Evolutionary conservation across 768 basidiomycete species (phyloP).

Genomic region (Phanerochaete sordida): DNA sequence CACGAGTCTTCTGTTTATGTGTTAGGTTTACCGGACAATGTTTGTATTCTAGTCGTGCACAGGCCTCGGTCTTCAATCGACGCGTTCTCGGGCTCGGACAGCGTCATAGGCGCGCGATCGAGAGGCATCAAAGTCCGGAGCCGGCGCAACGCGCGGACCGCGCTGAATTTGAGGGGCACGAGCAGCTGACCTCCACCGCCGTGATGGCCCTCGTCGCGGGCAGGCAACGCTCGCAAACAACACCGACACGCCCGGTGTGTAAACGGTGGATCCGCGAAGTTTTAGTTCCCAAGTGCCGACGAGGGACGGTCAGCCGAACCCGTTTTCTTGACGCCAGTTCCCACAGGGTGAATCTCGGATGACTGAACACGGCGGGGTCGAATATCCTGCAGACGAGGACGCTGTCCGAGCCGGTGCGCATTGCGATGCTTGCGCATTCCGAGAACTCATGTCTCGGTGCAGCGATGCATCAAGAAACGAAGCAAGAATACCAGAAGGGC

Average conservation of each 20-base stretch:
- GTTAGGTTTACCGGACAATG: slow-evolving; percentile 12
- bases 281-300: not conserved
- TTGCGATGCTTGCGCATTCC: not conserved
- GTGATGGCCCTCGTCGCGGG: not conserved
- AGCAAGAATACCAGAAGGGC: not conserved
- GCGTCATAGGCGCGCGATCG: not conserved
- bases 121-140: not conserved
- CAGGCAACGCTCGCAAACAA: not conserved
- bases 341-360: not conserved
- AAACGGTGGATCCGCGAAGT: not conserved
- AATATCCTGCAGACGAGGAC: not conserved
- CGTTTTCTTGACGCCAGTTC: not conserved
- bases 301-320: not conserved
- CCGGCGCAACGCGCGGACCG: not conserved
- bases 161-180: not conserved
- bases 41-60: not conserved
- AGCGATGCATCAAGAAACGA: not conserved
- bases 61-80: not conserved
- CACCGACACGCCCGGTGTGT: not conserved
- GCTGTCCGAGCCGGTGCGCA: not conserved
- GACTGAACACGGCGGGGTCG: not conserved
- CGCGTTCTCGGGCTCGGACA: not conserved
- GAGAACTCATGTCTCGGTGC: not conserved
- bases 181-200: not conserved
- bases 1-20: slow-evolving; percentile 28